A percentile compares a stretch with the other conserved stretches of the same genome.
Conservation (phyloP, 2,329 filamentous ascomycete species). For the Stagonosporopsis chrysanthemi region DNA sequence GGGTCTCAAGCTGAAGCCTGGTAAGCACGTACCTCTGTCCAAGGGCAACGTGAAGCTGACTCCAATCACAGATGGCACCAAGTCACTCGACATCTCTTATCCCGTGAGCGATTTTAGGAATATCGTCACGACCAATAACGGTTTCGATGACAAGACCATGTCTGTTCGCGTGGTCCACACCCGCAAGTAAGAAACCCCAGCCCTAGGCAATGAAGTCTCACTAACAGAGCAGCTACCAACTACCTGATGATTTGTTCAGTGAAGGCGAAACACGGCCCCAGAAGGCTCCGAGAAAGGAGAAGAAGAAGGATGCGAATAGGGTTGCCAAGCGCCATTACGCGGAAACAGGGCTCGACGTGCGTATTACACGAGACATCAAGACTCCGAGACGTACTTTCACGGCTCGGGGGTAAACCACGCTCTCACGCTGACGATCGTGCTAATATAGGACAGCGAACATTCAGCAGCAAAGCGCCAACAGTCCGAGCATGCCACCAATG, state of each 20-base stretch:
- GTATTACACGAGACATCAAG: conserved; percentile 40
- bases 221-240: conserved; percentile 70
- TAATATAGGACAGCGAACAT: conserved; percentile 49
- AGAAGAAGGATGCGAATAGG: conserved; percentile 39
- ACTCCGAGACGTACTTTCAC: conserved; percentile 25
- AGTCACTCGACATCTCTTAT: conserved; percentile 77
- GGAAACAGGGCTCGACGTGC: conserved; percentile 57
- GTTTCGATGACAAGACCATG: conserved; percentile 77
- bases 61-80: conserved; percentile 61
- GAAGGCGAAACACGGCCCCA: conserved; percentile 69
- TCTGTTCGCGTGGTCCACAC: conserved; percentile 83
- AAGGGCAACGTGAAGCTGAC: conserved; percentile 12
- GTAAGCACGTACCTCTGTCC: conserved; percentile 57
- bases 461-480: conserved; percentile 44
- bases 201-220: not conserved
- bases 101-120: conserved; percentile 87
- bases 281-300: conserved; percentile 54
- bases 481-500: conserved; percentile 39
- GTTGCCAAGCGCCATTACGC: conserved; percentile 53
- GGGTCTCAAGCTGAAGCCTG: conserved; percentile 79
- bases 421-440: conserved; percentile 44
- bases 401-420: conserved; percentile 31
- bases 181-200: conserved; percentile 71
- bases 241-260: conserved; percentile 90
- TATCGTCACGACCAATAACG: conserved; percentile 77